Evolutionary conservation across 1,284 basidiomycete genomes (phyloP).

Genomic region (Phylloboletellus chloephorus): DNA sequence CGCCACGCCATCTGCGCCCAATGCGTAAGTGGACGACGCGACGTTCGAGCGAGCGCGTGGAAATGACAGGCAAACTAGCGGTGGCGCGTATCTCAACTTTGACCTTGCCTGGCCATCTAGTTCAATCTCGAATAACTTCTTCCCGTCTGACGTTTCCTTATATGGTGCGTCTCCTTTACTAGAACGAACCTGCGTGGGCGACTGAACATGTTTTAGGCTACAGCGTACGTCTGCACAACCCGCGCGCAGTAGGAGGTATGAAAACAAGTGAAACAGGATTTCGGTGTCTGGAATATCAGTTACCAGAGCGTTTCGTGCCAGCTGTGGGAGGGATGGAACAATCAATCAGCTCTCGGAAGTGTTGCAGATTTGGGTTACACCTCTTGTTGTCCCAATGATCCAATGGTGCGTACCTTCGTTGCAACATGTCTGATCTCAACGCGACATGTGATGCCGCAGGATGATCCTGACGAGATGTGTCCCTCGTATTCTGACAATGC

Average conservation of each 20-base stretch:
- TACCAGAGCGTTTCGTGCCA: conserved; percentile 59
- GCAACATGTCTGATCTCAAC: not conserved
- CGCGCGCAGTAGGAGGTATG: not conserved
- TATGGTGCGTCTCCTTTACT: conserved; percentile 40
- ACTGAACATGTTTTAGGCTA: conserved; percentile 33
- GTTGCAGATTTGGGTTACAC: conserved; percentile 49
- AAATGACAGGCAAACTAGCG: conserved; percentile 36
- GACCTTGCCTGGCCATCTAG: conserved; percentile 69
- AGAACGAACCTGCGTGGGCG: not conserved
- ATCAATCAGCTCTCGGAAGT: conserved; percentile 59
- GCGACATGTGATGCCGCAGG: conserved; percentile 30
- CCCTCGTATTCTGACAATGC: conserved; percentile 67
- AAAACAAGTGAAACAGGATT: conserved; percentile 46
- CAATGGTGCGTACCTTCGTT: conserved; percentile 40
- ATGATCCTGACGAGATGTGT: conserved; percentile 50
- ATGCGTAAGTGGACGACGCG: conserved; percentile 43
- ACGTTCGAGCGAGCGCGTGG: not conserved
- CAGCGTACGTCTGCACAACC: conserved; percentile 31
- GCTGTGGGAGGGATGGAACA: conserved; percentile 57
- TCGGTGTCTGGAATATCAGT: conserved; percentile 77
- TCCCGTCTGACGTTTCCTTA: conserved; percentile 59
- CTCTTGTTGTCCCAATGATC: conserved; percentile 66
- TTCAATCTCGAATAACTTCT: conserved; percentile 66
- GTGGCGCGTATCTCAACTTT: conserved; percentile 65
- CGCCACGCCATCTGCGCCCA: conserved; percentile 52